Evolutionary conservation across 2,329 filamentous ascomycete genomes (phyloP).

Genomic region (Colletotrichum acutatum): DNA sequence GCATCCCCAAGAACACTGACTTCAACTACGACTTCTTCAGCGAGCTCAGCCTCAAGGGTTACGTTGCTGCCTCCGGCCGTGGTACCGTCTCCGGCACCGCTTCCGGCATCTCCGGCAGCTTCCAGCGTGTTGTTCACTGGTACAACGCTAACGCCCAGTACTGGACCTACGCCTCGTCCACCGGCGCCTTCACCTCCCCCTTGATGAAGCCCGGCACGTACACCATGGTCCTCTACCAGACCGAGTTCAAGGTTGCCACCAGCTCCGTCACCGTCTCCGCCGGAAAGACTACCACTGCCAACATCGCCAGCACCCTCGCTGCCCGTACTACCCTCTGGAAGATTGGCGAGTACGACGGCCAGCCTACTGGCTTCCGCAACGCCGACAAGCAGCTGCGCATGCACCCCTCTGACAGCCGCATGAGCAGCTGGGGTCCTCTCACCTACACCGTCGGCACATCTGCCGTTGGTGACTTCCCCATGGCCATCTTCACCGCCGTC

Average conservation of each 20-base stretch:
- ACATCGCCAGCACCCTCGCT: slow-evolving; percentile 60
- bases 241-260: slow-evolving; percentile 65
- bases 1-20: slow-evolving; percentile 58
- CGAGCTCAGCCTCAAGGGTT: slow-evolving; percentile 67
- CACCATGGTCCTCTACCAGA: slow-evolving; percentile 74
- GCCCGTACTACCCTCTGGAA: slow-evolving; percentile 67
- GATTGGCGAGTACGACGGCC: slow-evolving; percentile 74
- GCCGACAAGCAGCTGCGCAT: slow-evolving; percentile 74
- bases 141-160: slow-evolving; percentile 72
- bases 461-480: slow-evolving; percentile 65
- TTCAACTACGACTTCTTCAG: slow-evolving; percentile 70
- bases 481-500: slow-evolving; percentile 72
- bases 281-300: slow-evolving; percentile 57
- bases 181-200: slow-evolving; percentile 70
- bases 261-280: slow-evolving; percentile 60
- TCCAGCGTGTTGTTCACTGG: slow-evolving; percentile 73
- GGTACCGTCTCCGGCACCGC: slow-evolving; percentile 71
- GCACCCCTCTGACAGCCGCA: slow-evolving; percentile 74
- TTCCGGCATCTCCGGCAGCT: slow-evolving; percentile 62
- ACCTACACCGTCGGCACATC: slow-evolving; percentile 72
- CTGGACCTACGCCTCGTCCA: slow-evolving; percentile 67
- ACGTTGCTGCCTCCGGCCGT: slow-evolving; percentile 64
- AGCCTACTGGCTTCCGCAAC: slow-evolving; percentile 73
- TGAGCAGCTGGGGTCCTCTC: slow-evolving; percentile 68
- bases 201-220: slow-evolving; percentile 76